Conservation (phyloP, 2,329 filamentous ascomycete genomes). For the Colletotrichum horii region DNA sequence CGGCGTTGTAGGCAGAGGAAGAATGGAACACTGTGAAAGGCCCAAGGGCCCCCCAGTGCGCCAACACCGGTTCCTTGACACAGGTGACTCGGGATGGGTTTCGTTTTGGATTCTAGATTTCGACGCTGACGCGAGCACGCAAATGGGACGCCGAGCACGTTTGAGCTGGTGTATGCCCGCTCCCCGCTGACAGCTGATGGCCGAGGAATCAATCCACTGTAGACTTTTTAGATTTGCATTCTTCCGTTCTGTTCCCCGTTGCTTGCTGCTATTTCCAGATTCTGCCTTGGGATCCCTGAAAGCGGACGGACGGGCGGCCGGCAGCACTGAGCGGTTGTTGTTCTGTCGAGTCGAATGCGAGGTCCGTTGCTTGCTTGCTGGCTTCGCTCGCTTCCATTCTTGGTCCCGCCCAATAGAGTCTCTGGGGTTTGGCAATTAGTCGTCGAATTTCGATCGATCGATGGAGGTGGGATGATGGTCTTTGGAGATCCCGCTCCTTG, state of each 20-base stretch:
- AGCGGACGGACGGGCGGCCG: not conserved
- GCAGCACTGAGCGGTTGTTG: not conserved
- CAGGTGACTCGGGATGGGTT: conserved; percentile 22
- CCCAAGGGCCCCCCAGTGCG: not conserved
- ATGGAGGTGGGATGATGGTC: conserved; percentile 2
- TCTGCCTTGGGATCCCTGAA: not conserved
- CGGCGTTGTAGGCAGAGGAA: not conserved
- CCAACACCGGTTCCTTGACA: not conserved
- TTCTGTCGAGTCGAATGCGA: not conserved
- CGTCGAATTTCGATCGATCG: conserved; percentile 14
- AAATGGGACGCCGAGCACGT: conserved; percentile 19
- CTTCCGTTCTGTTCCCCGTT: not conserved
- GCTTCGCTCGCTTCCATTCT: not conserved
- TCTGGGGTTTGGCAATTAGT: not conserved
- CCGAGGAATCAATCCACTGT: conserved; percentile 15
- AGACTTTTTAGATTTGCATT: not conserved
- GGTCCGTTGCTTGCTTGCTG: not conserved
- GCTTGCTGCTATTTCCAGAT: conserved; percentile 18
- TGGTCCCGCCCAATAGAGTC: not conserved
- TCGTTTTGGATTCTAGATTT: conserved; percentile 23
- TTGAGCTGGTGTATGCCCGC: not conserved
- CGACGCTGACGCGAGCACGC: conserved; percentile 18
- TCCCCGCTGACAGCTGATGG: conserved; percentile 7
- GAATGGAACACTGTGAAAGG: not conserved
- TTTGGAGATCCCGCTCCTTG: not conserved